Evolutionary conservation across 441 rosid species (phyloP).

Genomic region (Croton setiger): DNA sequence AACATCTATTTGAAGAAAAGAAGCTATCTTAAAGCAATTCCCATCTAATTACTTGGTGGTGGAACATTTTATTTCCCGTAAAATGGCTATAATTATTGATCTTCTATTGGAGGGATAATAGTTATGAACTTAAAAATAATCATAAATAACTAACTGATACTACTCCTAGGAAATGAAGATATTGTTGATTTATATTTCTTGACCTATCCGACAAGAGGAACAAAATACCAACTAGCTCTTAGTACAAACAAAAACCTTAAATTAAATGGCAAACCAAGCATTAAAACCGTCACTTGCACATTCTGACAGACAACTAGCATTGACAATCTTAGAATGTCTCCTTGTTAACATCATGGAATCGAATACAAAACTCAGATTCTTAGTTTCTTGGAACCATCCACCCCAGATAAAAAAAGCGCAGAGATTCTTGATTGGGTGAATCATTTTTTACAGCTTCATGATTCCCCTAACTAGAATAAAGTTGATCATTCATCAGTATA

Average conservation of each 20-base stretch:
- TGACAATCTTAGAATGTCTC: slow-evolving; percentile 5
- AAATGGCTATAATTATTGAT: no score
- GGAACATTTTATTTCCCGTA: no score
- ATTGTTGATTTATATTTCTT: not conserved
- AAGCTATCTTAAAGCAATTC: no score
- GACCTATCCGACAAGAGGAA: slow-evolving; percentile 8
- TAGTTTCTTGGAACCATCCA: slow-evolving; percentile 5
- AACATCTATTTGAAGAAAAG: no score
- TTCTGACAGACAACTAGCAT: not conserved
- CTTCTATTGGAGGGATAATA: no score
- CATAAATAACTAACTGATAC: no score
- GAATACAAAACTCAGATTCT: not conserved
- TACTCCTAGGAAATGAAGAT: not conserved
- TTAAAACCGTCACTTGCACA: not conserved
- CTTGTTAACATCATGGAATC: slow-evolving; percentile 9
- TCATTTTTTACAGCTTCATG: not conserved
- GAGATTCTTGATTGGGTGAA: not conserved
- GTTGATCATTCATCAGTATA: not conserved
- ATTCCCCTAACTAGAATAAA: not conserved
- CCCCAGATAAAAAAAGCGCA: not conserved
- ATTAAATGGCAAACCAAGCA: not conserved
- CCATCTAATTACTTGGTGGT: no score
- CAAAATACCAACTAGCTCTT: not conserved
- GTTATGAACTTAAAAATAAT: no score
- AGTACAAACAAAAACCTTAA: slow-evolving; percentile 6